A percentile compares a stretch with the other conserved stretches of the same genome.
Conservation (phyloP, 768 basidiomycete species). For the Boletus coccyginus region DNA sequence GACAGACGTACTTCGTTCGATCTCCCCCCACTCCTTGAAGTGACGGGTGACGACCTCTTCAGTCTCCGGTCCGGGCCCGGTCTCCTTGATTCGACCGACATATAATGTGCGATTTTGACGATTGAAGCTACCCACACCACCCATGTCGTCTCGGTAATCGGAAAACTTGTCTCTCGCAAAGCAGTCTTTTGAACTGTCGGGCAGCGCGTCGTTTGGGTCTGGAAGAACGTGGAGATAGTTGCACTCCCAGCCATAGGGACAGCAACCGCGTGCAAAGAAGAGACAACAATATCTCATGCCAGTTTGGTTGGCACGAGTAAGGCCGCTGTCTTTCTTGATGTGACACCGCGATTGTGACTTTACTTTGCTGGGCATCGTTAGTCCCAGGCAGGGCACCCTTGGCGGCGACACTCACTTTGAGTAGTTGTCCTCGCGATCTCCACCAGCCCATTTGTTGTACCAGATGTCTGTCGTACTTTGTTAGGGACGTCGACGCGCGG, state of each 20-base stretch:
- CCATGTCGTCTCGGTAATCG: constrained; percentile 99
- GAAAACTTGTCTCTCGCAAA: constrained; percentile 97
- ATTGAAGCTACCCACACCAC: constrained; percentile 96
- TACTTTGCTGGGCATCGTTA: constrained; percentile 60
- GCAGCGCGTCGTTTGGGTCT: constrained; percentile 59
- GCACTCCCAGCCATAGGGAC: constrained; percentile 98
- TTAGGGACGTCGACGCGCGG: constrained; percentile 6
- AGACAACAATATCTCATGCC: constrained; percentile 92
- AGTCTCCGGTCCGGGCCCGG: constrained; percentile 82
- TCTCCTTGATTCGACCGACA: constrained; percentile 91
- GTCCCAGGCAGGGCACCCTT: background rate
- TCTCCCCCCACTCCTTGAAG: constrained; percentile 94
- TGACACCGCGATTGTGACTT: constrained; percentile 93
- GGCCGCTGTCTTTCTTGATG: constrained; percentile 84
- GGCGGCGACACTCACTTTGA: constrained; percentile 65
- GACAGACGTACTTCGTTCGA: constrained; percentile 75
- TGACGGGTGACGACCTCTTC: constrained; percentile 89
- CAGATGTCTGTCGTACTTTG: constrained; percentile 68
- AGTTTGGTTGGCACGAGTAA: constrained; percentile 92
- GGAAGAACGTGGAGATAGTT: constrained; percentile 93
- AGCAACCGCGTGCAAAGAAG: constrained; percentile 95
- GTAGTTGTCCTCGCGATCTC: constrained; percentile 94
- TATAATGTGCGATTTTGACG: constrained; percentile 93
- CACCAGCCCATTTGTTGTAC: constrained; percentile 99
- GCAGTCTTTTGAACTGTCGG: constrained; percentile 94